Conservation (phyloP, 345 rosid genomes). For the Brassica nigra region DNA sequence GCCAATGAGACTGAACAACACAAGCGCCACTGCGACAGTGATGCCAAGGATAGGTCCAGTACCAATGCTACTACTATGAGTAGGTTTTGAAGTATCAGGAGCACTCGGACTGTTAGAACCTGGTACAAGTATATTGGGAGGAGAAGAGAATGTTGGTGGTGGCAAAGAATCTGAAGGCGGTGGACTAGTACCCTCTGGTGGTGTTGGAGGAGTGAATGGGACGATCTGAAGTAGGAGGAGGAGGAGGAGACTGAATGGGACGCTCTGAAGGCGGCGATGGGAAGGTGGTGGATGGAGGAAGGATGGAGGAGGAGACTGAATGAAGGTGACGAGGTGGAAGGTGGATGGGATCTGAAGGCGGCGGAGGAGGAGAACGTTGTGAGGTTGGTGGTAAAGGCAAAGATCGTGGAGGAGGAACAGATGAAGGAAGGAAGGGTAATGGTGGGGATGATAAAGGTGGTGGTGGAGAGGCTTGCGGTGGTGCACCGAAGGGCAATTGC, state of each 20-base stretch:
- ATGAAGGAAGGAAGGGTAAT: conserved; percentile 32
- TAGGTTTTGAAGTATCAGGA: conserved; percentile 21
- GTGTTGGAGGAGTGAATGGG: conserved; percentile 28
- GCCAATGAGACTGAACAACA: conserved; percentile 62
- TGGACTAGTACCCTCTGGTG: conserved; percentile 19
- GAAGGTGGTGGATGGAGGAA: conserved; percentile 37
- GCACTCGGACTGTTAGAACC: not conserved
- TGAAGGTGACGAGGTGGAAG: conserved; percentile 15
- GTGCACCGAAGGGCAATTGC: conserved; percentile 21
- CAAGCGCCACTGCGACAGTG: conserved; percentile 51
- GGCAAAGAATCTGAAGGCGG: conserved; percentile 44
- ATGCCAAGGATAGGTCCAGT: conserved; percentile 61
- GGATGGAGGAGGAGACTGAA: conserved; percentile 28
- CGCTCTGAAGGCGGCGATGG: not conserved
- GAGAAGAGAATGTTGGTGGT: conserved; percentile 45
- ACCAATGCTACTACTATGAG: conserved; percentile 39
- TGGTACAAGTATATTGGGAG: conserved; percentile 6
- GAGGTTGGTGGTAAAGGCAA: conserved; percentile 34
- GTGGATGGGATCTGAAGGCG: not conserved
- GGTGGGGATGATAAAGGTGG: conserved; percentile 21
- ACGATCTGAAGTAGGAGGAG: conserved; percentile 5
- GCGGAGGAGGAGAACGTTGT: conserved; percentile 34
- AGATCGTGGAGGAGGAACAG: conserved; percentile 29
- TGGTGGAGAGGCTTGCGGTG: conserved; percentile 37
- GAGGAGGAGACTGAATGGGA: conserved; percentile 24